Conservation (phyloP, 805 yeast genomes). For the Saccharomycopsis fermentans region DNA sequence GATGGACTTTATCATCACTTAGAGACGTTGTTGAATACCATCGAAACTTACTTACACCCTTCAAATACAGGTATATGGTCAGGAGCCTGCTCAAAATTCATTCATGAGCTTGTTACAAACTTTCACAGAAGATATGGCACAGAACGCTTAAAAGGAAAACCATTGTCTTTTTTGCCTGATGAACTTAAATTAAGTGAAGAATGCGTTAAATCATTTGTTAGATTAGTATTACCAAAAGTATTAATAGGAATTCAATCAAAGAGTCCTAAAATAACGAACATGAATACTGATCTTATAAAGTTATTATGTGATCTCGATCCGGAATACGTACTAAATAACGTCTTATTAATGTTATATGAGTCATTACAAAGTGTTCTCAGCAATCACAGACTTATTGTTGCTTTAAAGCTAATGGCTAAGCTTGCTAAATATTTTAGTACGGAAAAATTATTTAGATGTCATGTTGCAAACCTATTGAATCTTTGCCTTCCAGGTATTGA, state of each 20-base stretch:
- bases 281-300: conserved; percentile 49
- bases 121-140: conserved; percentile 47
- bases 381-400: conserved; percentile 69
- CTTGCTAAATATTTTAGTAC: conserved; percentile 57
- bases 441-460: conserved; percentile 60
- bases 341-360: conserved; percentile 66
- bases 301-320: conserved; percentile 59
- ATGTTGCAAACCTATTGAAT: conserved; percentile 62
- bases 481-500: conserved; percentile 76
- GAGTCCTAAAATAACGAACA: conserved; percentile 41
- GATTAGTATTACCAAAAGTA: conserved; percentile 44
- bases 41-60: conserved; percentile 82
- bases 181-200: conserved; percentile 29
- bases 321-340: conserved; percentile 37
- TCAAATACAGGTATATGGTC: conserved; percentile 93
- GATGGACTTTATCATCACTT: conserved; percentile 44
- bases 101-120: conserved; percentile 48
- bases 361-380: conserved; percentile 56
- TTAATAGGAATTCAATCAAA: conserved; percentile 75
- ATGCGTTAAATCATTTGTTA: conserved; percentile 36
- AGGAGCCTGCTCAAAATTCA: conserved; percentile 49
- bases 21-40: conserved; percentile 48
- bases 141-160: conserved; percentile 30
- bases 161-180: conserved; percentile 24
- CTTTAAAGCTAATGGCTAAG: conserved; percentile 56